Evolutionary conservation across 129 eudicot species (phyloP), one percentile per base, ranked within the genome.

Genomic region (Oenanthe sinensis): DNA sequence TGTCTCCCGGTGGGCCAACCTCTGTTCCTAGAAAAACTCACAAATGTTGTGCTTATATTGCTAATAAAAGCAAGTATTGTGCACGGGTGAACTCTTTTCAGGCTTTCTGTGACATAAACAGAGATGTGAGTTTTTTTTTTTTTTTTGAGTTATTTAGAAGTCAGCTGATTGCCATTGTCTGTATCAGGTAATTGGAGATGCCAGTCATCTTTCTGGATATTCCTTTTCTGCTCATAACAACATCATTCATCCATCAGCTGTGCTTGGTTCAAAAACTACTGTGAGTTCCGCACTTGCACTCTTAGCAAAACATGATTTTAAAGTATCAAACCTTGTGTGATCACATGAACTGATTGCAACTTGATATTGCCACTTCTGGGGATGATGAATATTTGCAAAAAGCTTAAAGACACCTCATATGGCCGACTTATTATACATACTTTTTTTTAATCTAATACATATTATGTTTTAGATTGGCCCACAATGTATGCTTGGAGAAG

Each of bases 401-500:
- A 77, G 28, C 28, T 79, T 65, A 12, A 70, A 28, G 75, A 37
- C 40, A 71, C 26, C 28, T 24, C 48, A 30, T 30, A 19, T 30
- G 71, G 42, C 43, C 0, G 72, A 15, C 42, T 26, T 28, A 30
- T 67, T 30, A 6, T 78, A 24, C n/a, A 30, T 46, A 49, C n/a
- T 44, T 0, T 48, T 67, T 26, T 28, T 12, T 76, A 39, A 30
- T 81, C 36, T 69, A 20, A 12, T 74, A 39, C 19, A 65, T 75
- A 14, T 33, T 44, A 77, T 58, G 77, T 54, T 79, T 68, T 70
- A 95, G 98, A 92, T 95, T 82, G 98, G 98, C 55, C 98, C 97
- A 69, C 97, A 95, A 72, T 95, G 98, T 87, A 87, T 95, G 93
- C 42, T 95, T 72, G 97, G 97, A 40, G 98, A 95, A 91, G 98